Evolutionary conservation across 176 grass and related monocot species (phyloP), one percentile per base, ranked within the genome.

Genomic region (Triticum dicoccoides): DNA sequence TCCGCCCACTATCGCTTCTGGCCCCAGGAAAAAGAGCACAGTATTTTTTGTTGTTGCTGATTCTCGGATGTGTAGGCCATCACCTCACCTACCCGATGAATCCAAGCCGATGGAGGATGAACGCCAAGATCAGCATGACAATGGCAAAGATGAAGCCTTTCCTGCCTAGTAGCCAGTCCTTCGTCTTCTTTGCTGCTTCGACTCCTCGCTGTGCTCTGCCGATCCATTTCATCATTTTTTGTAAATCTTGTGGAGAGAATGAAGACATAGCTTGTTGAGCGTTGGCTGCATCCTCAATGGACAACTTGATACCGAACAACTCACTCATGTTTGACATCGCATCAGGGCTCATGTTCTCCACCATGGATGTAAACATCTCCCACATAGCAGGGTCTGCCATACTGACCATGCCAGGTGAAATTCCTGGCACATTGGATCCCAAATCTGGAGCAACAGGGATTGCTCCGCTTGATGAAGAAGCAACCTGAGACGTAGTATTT

Each of bases 321-420:
- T 82, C 69, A 2, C 90, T 89, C 85, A 99, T 94, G 70, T 90
- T 94, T 83, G 80, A 87, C 90, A 96, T 94, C 89, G 85, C 94
- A 58, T 99, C 97, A 23, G 97, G 94, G 64, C 66, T 94, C 80
- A 99, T 96, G 75, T 90, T 96, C 90, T 88, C 90, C 87, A 96
- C 93, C 89, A 99, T 91, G 65, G 86, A 83, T 75, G 85, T 0
- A 82, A 96, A 74, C 92, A 99, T 94, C 89, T 99, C 89, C 64
- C 77, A 89, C 97, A 91, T 96, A 64, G 94, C 92, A 83, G 97
- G 97, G 56, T 94, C 88, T 78, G 88, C 91, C 90, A 98, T 92
- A 39, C 96, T 93, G 44, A 96, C 52, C 92, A 96, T 96, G 30
- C 91, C 97, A 76, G 97, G 92, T 71, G 91, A 86, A 89, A 97